Conservation (phyloP, 2,329 filamentous ascomycete species). For the Clonostachys byssicola region DNA sequence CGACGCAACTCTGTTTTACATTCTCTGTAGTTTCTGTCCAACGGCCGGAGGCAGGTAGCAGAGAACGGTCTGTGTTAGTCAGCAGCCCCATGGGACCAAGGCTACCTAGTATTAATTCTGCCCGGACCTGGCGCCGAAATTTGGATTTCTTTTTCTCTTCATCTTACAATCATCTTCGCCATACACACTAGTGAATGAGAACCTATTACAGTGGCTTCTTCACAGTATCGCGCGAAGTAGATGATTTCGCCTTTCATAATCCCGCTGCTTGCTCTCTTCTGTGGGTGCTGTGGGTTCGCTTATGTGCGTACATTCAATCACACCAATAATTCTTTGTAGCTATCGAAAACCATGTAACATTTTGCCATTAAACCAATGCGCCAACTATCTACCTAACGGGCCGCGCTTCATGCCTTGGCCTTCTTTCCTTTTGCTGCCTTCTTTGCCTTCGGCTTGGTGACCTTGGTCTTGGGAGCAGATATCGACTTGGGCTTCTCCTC, state of each 20-base stretch:
- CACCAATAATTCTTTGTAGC: conserved; percentile 4
- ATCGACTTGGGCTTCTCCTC: conserved; percentile 13
- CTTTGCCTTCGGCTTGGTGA: conserved; percentile 27
- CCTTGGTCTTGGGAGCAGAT: conserved; percentile 22
- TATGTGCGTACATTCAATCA: conserved; percentile 50
- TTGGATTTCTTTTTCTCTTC: conserved; percentile 27
- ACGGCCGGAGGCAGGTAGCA: no score
- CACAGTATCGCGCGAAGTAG: conserved; percentile 48
- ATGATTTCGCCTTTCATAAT: conserved; percentile 57
- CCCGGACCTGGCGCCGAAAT: no score
- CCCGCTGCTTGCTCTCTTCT: conserved; percentile 40
- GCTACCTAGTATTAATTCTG: no score
- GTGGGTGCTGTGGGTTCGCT: conserved; percentile 54
- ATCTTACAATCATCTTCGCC: conserved; percentile 42
- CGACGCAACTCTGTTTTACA: no score
- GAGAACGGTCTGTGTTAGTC: no score
- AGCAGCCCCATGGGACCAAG: no score
- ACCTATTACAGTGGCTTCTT: conserved; percentile 30
- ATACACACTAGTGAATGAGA: conserved; percentile 17
- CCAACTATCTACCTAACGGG: no score
- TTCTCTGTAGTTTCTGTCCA: no score
- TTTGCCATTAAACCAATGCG: no score
- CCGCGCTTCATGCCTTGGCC: conserved; percentile 6
- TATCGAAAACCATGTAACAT: conserved; percentile 1
- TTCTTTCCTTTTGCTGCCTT: conserved; percentile 2